Base-by-base conservation (phyloP, 495 filamentous ascomycete species). In the Achaetomiella virescens region DNA sequence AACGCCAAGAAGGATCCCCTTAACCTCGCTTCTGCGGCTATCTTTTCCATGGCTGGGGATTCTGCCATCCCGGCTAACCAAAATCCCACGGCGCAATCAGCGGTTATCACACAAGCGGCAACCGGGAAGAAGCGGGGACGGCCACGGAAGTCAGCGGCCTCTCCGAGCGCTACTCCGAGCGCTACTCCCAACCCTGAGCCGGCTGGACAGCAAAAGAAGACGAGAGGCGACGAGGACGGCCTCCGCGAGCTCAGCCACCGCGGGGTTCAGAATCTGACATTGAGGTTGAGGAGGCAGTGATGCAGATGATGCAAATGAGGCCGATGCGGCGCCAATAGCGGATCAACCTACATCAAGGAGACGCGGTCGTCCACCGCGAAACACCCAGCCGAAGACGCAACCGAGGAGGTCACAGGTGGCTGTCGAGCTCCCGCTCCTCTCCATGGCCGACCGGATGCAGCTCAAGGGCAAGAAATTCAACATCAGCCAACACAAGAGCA, bases 361-460 rank as follows among this genome's bases (percentile, higher is more conserved):
- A 57, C 54, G 60, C 10, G 60, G 66, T n/a, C 63, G 67, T 5
- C 63, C 65, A 20, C 63, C 63, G 12, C 52, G 54, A 5, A 61
- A 50, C 7, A 36, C 57, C 9, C 31, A 52, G 14, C 54, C 50
- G 6, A 31, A 54, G 21, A 20, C 37, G 12, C 35, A 33, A 4
- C 21, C 46, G 5, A 51, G 43, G n/a, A 36, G 24, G 31, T n/a
- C 43, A 15, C 14, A 49, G 35, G 22, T 58, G 1, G 14, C 48
- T 1, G 44, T 59, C 1, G 67, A 61, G 20, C 21, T 49, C 2
- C 15, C 63, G 0, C 70, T 69, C 25, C 63, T 77, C 63, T 77
- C 76, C 8, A 70, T 78, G 70, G 67, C 67, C 33, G 75, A 77
- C 25, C 63, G 73, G n/a, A 72, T 75, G 66, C 70, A 65, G 41